A percentile compares a stretch with the other conserved stretches of the same genome.
These are phyloP conservation scores for Lizonia empirigonia DNA, from an alignment of 2,329 filamentous ascomycete species.

Conservation along the genomic window DNA sequence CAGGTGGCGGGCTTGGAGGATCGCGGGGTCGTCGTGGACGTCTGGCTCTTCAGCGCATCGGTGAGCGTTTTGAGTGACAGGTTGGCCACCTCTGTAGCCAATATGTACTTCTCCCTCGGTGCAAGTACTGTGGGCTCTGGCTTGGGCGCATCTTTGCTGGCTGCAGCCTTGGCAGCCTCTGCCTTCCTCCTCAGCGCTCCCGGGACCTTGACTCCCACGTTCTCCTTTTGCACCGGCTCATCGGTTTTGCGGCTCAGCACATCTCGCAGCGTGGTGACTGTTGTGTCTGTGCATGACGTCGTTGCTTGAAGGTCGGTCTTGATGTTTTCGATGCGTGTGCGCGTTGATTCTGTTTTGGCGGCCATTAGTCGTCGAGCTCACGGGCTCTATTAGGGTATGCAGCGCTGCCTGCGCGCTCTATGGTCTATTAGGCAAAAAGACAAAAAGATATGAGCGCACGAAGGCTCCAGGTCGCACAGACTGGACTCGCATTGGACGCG, in stretches of 20 bases:
- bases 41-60: conserved; percentile 65
- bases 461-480: conserved; percentile 8
- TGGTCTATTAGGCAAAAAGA: conserved; percentile 7
- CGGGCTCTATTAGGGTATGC: conserved; percentile 12
- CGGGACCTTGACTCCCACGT: conserved; percentile 37
- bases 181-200: conserved; percentile 34
- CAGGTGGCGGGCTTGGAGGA: conserved; percentile 29
- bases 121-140: conserved; percentile 50
- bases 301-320: conserved; percentile 55
- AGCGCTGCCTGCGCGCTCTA: conserved; percentile 17
- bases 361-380: conserved; percentile 33
- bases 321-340: conserved; percentile 56
- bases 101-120: conserved; percentile 65
- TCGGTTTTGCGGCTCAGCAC: conserved; percentile 49
- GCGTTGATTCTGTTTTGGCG: conserved; percentile 39
- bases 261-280: conserved; percentile 53
- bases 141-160: conserved; percentile 45
- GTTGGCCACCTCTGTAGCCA: conserved; percentile 78
- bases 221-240: conserved; percentile 43
- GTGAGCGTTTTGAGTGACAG: conserved; percentile 69
- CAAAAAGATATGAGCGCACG: conserved; percentile 11
- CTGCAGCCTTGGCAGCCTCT: conserved; percentile 37
- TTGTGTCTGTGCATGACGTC: conserved; percentile 57
- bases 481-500: conserved; percentile 5
- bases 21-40: conserved; percentile 17